Evolutionary conservation across 2,329 filamentous ascomycete genomes (phyloP), one percentile per base, ranked within the genome.

Genomic region (Diaporthe ilicicola): DNA sequence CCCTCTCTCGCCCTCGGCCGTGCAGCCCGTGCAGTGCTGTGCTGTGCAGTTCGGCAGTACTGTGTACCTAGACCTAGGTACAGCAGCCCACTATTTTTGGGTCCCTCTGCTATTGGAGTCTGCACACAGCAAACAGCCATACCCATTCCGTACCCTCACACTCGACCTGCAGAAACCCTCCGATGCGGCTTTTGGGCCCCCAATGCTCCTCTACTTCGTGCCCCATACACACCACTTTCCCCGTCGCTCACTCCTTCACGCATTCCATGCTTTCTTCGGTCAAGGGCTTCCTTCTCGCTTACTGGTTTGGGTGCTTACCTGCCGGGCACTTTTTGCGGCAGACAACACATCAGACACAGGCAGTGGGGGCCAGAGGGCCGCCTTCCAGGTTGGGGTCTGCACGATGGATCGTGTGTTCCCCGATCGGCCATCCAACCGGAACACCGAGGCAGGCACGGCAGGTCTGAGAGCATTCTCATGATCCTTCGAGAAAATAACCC

Each of bases 51-150:
- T 13, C 24, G 42, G 32, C n/a, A n/a, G 42, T 22, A 27, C 55
- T 54, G 56, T n/a, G n/a, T n/a, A n/a, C n/a, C n/a, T n/a, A n/a
- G n/a, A n/a, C n/a, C n/a, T n/a, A n/a, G 54, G 37, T 48, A 56
- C 34, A 70, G 56, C 34, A 29, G 59, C n/a, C 27, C 39, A 46
- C 68, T 70, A 70, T 66, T 70, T 70, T 66, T 70, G 68, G 68
- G 65, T 34, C 44, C 12, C n/a, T 19, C 4, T 29, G 32, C 44
- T 24, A 9, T 22, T 27, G n/a, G 37, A 39, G 34, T 37, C 54
- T 59, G 54, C 39, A 17, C 37, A 24, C 42, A 42, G 46, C 37
- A 12, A 44, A 24, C 24, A 32, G n/a, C n/a, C 34, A 17, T 32
- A 37, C 19, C 19, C 4, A 22, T n/a, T 2, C 9, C 27, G 15